Base-by-base conservation (phyloP, 2,329 filamentous ascomycete genomes). In the Apiospora arundinis region DNA sequence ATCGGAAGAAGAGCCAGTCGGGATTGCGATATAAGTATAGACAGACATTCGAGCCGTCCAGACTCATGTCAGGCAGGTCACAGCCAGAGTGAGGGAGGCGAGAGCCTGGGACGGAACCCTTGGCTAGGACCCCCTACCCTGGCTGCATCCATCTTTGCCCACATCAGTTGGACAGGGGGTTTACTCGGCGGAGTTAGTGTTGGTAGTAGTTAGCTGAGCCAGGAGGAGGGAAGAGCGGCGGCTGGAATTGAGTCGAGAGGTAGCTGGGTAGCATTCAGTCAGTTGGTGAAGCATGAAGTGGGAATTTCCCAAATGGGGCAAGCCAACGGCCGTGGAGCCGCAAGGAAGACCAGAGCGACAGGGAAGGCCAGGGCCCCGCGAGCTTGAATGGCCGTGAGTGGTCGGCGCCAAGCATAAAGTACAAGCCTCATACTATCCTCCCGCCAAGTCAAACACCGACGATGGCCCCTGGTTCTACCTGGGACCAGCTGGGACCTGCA, bases 391-490 rank as follows among this genome's bases (percentile, higher is more conserved):
- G 70, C 32, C 56, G 66, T 49, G 70, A 68, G 68, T 65, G 42
- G 67, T 52, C 44, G 40, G 71, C 72, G 72, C 71, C 71, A 72
- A 73, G 72, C 69, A 44, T 45, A 21, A 70, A 72, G 68, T 18
- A 63, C 72, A 72, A 70, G 72, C 72, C 67, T 72, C 69, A 68
- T 52, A 9, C 12, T 9, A 56, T 70, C 65, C 72, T 70, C 72
- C 70, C 75, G 76, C 76, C 76, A 77, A 77, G 76, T 77, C 75
- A 77, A 77, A 72, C 71, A 18, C 37, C 8, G 32, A 4, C 32
- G 3, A 32, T 32, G 6, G 32, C 25, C 5, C 4, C 49, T 52
- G 49, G 48, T 40, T 40, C 9, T 40, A 40, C 37, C 37, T 40
- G 37, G 37, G 37, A 40, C 4, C 48, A 56, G 23, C 52, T 32